Conservation (phyloP, 2,329 filamentous ascomycete genomes). For the Beauveria australis region DNA sequence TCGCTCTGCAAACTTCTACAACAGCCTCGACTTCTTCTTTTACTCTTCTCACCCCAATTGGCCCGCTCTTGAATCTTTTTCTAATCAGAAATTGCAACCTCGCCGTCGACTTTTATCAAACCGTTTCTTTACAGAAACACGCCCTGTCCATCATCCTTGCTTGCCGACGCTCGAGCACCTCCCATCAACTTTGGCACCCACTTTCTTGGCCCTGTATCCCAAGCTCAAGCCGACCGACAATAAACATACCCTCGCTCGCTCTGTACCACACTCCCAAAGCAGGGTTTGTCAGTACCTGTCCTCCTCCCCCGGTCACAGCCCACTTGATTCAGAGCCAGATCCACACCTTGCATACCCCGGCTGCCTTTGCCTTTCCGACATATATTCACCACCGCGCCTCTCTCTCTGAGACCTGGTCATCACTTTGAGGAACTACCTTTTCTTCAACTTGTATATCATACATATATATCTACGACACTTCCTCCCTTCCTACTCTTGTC, state of each 20-base stretch:
- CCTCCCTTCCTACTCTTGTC: background rate
- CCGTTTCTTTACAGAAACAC: background rate
- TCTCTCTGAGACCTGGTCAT: background rate
- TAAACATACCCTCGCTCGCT: constrained; percentile 9
- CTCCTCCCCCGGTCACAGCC: constrained; percentile 11
- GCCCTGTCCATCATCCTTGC: background rate
- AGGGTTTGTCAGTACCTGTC: constrained; percentile 11
- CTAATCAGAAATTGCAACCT: background rate
- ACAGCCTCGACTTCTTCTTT: background rate
- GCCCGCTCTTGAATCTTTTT: background rate
- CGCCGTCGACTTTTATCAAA: background rate
- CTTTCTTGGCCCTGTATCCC: constrained; percentile 2
- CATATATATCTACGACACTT: background rate
- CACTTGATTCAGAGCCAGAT: constrained; percentile 12
- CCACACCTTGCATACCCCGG: constrained; percentile 10
- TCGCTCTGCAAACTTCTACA: background rate
- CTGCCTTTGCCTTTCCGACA: constrained; percentile 6
- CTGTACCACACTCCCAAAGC: constrained; percentile 4
- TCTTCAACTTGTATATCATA: constrained; percentile 3
- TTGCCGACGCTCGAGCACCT: constrained; percentile 10
- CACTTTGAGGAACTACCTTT: constrained; percentile 2
- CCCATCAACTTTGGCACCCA: constrained; percentile 6
- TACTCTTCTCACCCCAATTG: background rate
- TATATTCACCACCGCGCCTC: constrained; percentile 12
- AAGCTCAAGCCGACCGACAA: constrained; percentile 6